Base-by-base conservation (phyloP, 805 yeast species). In the Nematodospora valgi region DNA sequence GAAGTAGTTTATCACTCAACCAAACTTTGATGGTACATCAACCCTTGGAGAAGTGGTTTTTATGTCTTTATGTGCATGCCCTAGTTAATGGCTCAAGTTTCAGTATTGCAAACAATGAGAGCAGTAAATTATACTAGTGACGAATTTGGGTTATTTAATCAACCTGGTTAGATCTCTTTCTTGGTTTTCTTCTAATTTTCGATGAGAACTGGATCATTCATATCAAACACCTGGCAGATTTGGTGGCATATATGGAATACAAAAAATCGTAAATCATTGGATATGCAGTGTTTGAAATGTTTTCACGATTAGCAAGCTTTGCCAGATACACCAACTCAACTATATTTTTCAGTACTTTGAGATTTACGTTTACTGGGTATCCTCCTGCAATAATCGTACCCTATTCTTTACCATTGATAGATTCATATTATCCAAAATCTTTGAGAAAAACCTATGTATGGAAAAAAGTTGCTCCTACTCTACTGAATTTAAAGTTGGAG, bases 241-340 rank as follows among this genome's bases (percentile, higher is more conserved):
- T 16, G 68, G 67, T 10, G 67, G 61, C 38, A 38, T 59, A 46
- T 54, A 52, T 37, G 68, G 67, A n/a, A 15, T 59, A 60, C 41
- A 62, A 62, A 38, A 40, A 25, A 23, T 32, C 61, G 35, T 58
- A 44, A 39, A 27, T 58, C 8, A 27, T 52, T 8, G 64, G 65
- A 3, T 52, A 46, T 23, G 30, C 41, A 2, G 44, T 56, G 46
- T 44, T 45, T 23, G 53, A 53, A 1, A 26, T 62, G 5, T 40
- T 46, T 34, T 47, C 62, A 14, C 34, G 55, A 12, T 42, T 51
- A 3, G 35, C 46, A 12, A 66, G 68, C 3, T 51, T 60, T 26
- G 39, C 54, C 5, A 63, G 44, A 0, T 59, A 48, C 35, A 30
- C 58, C 9, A 34, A 39, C 4, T 47, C 55, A 2, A 37, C 41